Evolutionary conservation across 805 yeast genomes (phyloP).

Genomic region (Komagataella ulmi): DNA sequence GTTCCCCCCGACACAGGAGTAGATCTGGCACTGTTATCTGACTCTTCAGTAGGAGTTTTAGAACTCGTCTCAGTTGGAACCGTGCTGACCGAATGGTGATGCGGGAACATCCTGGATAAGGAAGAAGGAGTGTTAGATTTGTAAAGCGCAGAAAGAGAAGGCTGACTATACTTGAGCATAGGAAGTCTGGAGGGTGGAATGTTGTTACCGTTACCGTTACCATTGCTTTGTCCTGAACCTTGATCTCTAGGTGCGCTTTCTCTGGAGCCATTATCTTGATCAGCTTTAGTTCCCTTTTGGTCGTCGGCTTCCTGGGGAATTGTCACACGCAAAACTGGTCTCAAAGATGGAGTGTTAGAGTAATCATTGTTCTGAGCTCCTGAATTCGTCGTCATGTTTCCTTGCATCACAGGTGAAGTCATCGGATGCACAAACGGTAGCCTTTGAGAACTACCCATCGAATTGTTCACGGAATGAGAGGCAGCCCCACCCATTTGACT

Average conservation of each 20-base stretch:
- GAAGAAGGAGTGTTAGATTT: neutral
- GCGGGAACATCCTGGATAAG: neutral
- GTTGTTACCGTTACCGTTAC: neutral
- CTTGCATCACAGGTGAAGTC: neutral
- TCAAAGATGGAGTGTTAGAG: constrained; percentile 6
- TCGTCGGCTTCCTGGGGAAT: constrained; percentile 31
- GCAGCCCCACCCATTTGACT: neutral
- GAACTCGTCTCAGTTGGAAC: neutral
- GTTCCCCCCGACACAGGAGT: neutral
- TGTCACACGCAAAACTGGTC: constrained; percentile 53
- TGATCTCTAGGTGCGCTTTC: constrained; percentile 9
- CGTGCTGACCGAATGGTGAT: neutral
- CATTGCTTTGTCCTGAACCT: neutral
- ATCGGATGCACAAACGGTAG: neutral
- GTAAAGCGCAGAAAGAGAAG: neutral
- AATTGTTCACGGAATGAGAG: neutral
- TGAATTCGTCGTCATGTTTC: neutral
- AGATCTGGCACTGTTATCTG: neutral
- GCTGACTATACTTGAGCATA: neutral
- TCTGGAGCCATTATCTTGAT: constrained; percentile 15
- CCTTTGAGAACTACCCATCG: neutral
- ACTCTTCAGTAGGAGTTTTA: neutral
- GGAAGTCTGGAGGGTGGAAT: neutral
- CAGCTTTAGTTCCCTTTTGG: constrained; percentile 18
- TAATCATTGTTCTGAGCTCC: constrained; percentile 9